A percentile compares a stretch with the other conserved stretches of the same genome.
Conservation (phyloP, 805 yeast genomes). For the Lipomyces orientalis region DNA sequence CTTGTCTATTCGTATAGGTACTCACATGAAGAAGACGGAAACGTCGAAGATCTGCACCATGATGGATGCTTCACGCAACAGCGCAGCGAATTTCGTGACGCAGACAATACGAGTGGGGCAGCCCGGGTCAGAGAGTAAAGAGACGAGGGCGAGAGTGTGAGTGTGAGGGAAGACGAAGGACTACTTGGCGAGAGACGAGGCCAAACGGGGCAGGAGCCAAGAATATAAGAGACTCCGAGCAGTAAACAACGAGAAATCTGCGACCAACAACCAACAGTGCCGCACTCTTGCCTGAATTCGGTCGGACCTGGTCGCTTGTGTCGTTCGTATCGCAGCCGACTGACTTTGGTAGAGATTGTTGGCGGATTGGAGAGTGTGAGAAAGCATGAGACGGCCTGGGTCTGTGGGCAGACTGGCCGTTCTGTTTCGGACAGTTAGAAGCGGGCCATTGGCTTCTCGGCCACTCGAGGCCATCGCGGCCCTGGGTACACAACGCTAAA, state of each 20-base stretch:
- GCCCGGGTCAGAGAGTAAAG: neutral
- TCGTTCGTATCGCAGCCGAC: neutral
- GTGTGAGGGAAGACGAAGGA: neutral
- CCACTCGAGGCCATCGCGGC: too few species aligned
- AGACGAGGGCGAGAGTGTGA: neutral
- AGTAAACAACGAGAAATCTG: neutral
- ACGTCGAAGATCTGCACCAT: conserved; percentile 65
- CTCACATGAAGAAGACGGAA: conserved; percentile 40
- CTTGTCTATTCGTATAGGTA: neutral
- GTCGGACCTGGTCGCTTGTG: neutral
- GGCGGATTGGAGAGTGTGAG: neutral
- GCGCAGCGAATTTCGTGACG: neutral
- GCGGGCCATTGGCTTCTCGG: too few species aligned
- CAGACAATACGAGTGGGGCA: neutral
- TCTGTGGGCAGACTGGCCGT: neutral
- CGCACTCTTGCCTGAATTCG: neutral
- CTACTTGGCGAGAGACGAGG: neutral
- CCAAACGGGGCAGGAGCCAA: neutral
- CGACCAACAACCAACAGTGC: neutral
- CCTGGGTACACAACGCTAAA: too few species aligned
- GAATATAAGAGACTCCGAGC: neutral
- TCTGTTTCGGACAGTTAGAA: too few species aligned
- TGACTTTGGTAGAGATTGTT: neutral
- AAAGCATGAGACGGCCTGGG: too few species aligned
- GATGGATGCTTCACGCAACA: conserved; percentile 15